Evolutionary conservation across 805 yeast genomes (phyloP).

Genomic region (Candida insectorum): DNA sequence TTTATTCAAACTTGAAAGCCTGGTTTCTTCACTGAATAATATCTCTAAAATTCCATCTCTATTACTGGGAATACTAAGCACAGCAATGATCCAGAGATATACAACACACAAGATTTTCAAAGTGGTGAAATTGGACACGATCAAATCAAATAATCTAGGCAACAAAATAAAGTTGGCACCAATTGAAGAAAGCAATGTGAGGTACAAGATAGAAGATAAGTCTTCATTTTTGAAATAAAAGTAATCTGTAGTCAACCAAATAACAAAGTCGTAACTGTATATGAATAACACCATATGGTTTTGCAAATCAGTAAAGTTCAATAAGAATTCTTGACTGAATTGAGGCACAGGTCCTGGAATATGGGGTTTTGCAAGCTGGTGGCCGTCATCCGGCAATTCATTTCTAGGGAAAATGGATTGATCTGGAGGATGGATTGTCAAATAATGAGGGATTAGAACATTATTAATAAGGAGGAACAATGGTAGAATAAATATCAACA

Average conservation of each 20-base stretch:
- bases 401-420: conserved; percentile 21
- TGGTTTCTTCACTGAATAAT: conserved; percentile 62
- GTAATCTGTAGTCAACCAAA: conserved; percentile 48
- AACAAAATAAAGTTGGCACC: conserved; percentile 20
- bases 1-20: conserved; percentile 46
- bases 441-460: conserved; percentile 66
- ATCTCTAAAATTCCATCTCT: conserved; percentile 45
- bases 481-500: conserved; percentile 53
- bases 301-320: conserved; percentile 81
- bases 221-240: conserved; percentile 64
- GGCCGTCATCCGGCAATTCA: conserved; percentile 44
- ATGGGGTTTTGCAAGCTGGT: conserved; percentile 42
- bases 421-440: conserved; percentile 63
- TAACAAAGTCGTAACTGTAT: conserved; percentile 54
- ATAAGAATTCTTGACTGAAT: conserved; percentile 69
- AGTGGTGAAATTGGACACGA: conserved; percentile 25
- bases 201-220: conserved; percentile 50
- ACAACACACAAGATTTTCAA: conserved; percentile 29
- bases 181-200: conserved; percentile 28
- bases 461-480: conserved; percentile 49
- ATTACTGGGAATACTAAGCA: conserved; percentile 51
- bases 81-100: conserved; percentile 47
- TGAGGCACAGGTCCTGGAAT: conserved; percentile 74
- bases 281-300: conserved; percentile 73
- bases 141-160: conserved; percentile 26